Percentiles rank a stretch among this genome's conserved stretches.
Evolutionary conservation across 208 protist genomes (phyloP).

Genomic region (Porcisia deanei): DNA sequence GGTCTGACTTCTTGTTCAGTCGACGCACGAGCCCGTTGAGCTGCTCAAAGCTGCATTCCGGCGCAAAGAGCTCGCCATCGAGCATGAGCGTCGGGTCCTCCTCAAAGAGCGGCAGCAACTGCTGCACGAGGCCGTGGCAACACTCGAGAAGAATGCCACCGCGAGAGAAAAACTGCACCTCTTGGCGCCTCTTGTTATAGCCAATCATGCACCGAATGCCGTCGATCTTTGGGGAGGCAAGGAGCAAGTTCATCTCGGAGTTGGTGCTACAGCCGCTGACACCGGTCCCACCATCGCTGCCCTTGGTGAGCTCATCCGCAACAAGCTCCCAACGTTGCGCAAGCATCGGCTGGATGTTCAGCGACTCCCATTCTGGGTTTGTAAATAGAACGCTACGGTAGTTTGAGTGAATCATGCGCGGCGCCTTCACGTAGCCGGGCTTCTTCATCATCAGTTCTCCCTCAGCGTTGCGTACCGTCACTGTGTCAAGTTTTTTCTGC

Average conservation of each 20-base stretch:
- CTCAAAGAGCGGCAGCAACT: constrained; percentile 76
- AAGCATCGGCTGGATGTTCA: constrained; percentile 89
- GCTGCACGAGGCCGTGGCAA: constrained; percentile 66
- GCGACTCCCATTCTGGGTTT: constrained; percentile 83
- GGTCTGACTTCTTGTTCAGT: constrained; percentile 36
- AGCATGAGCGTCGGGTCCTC: constrained; percentile 77
- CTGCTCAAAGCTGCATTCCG: constrained; percentile 86
- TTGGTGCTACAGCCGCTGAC: neutral
- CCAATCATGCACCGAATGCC: constrained; percentile 89
- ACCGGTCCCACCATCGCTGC: constrained; percentile 9
- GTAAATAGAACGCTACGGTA: constrained; percentile 76
- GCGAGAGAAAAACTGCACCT: constrained; percentile 87
- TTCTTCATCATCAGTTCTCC: constrained; percentile 28
- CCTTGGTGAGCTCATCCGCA: constrained; percentile 42
- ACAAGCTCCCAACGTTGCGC: constrained; percentile 85
- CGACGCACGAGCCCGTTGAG: constrained; percentile 81
- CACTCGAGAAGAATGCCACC: constrained; percentile 87
- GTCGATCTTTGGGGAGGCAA: constrained; percentile 91
- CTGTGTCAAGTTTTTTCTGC: constrained; percentile 44
- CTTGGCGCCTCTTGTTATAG: constrained; percentile 55
- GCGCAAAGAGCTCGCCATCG: constrained; percentile 87
- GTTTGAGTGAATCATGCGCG: constrained; percentile 87
- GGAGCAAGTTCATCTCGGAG: constrained; percentile 38
- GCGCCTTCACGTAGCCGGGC: constrained; percentile 58
- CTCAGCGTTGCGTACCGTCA: constrained; percentile 23